Percentiles rank a stretch among this genome's conserved stretches.
phyloP scores from a whole-genome alignment of 106 monocot species.

The Platanthera guangdongensis region DNA sequence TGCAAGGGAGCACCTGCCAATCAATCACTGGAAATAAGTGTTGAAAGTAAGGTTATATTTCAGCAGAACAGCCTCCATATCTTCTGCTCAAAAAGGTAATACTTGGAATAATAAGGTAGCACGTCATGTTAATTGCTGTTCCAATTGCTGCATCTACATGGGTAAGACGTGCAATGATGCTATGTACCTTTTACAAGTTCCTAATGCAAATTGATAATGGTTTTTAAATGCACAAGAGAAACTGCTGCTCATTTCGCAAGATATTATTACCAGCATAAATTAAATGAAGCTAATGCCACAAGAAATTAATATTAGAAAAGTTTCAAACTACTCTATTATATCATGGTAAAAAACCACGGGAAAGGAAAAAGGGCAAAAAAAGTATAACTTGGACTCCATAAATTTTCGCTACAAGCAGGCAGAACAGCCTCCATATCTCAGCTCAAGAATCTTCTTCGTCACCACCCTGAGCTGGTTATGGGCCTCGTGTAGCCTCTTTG shows the following conservation, averaged over 20 bases:
- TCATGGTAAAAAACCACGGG: neutral
- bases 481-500: too few relatives aligned
- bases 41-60: constrained; percentile 47
- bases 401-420: too few relatives aligned
- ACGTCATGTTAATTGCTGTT: neutral
- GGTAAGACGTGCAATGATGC: neutral
- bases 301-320: neutral
- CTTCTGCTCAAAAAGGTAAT: neutral
- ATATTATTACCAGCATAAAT: neutral
- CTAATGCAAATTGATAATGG: neutral
- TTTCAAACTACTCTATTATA: neutral
- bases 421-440: too few relatives aligned
- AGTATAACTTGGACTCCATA: too few relatives aligned
- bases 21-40: constrained; percentile 87
- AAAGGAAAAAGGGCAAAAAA: too few relatives aligned
- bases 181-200: neutral
- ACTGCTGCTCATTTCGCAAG: neutral
- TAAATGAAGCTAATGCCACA: neutral
- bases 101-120: neutral
- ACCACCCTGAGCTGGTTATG: too few relatives aligned
- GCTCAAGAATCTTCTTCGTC: too few relatives aligned
- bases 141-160: neutral
- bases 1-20: constrained; percentile 87
- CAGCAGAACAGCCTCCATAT: constrained; percentile 18
- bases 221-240: neutral